Evolutionary conservation across 1,284 basidiomycete species (phyloP).

Genomic region (Clitocybe nebularis): DNA sequence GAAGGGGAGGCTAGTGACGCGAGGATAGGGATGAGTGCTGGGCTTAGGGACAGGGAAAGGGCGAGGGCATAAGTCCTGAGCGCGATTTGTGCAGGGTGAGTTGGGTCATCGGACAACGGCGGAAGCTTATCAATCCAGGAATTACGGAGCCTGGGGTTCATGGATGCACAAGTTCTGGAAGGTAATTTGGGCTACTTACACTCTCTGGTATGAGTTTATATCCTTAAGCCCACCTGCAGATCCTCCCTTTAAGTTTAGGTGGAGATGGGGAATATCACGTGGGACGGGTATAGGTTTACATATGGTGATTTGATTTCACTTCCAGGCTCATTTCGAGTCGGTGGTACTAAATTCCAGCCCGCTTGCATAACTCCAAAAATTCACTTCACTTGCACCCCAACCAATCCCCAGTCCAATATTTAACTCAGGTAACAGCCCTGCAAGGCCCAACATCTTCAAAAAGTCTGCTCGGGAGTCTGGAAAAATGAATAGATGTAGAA

Average conservation of each 20-base stretch:
- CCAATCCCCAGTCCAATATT: conserved; percentile 27
- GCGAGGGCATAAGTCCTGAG: conserved; percentile 66
- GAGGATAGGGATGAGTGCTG: conserved; percentile 53
- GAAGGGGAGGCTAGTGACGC: conserved; percentile 26
- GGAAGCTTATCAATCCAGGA: conserved; percentile 18
- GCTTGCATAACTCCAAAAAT: conserved; percentile 52
- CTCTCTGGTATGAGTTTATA: too few species aligned
- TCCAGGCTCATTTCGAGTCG: too few species aligned
- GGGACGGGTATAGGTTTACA: too few species aligned
- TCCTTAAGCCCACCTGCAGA: too few species aligned
- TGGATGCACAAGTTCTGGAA: background rate
- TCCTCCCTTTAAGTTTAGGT: too few species aligned
- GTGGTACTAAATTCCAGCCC: too few species aligned
- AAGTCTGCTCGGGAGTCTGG: conserved; percentile 69
- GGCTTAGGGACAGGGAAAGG: conserved; percentile 61
- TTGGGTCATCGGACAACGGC: conserved; percentile 29
- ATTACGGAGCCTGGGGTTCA: background rate
- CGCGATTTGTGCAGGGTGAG: conserved; percentile 58
- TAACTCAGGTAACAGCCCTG: conserved; percentile 41
- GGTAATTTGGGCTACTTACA: too few species aligned
- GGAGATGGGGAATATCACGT: conserved; percentile 2
- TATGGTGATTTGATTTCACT: too few species aligned
- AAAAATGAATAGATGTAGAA: conserved; percentile 60
- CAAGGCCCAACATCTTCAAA: conserved; percentile 44
- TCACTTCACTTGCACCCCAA: conserved; percentile 32